Evolutionary conservation across 2,329 filamentous ascomycete genomes (phyloP).

Genomic region (Aspergillus aculeatinus): DNA sequence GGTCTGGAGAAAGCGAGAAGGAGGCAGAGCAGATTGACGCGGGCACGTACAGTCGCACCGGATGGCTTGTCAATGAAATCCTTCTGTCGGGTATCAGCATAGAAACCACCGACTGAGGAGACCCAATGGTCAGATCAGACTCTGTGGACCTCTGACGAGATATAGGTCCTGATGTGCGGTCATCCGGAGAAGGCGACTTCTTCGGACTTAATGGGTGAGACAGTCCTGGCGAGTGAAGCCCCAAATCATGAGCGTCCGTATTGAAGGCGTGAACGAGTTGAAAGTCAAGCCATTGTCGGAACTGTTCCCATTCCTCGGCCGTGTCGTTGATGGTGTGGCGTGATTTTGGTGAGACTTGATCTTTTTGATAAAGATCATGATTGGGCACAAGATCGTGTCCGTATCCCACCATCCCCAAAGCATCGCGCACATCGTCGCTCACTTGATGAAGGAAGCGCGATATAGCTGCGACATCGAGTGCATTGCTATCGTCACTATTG

Average conservation of each 20-base stretch:
- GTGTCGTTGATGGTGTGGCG: constrained; percentile 7
- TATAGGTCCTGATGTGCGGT: neutral
- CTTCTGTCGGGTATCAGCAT: neutral
- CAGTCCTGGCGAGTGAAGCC: neutral
- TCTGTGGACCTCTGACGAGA: neutral
- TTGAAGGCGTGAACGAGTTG: constrained; percentile 11
- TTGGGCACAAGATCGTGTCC: constrained; percentile 7
- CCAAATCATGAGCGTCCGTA: neutral
- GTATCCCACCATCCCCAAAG: constrained; percentile 11
- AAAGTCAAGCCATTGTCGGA: constrained; percentile 15
- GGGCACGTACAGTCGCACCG: neutral
- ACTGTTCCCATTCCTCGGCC: constrained; percentile 15
- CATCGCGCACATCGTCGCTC: constrained; percentile 11
- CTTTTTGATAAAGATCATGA: neutral
- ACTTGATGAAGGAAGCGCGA: constrained; percentile 13
- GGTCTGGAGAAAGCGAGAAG: neutral
- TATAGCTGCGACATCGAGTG: constrained; percentile 3
- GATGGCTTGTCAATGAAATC: neutral
- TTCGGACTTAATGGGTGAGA: neutral
- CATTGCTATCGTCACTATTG: constrained; percentile 1
- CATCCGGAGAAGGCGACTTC: neutral
- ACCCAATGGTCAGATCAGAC: neutral
- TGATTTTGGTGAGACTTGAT: neutral
- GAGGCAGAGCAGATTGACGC: no score
- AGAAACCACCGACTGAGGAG: neutral